These are phyloP conservation scores for Bacidia gigantensis DNA, from an alignment of 495 filamentous ascomycete species.

Conservation along the genomic window DNA sequence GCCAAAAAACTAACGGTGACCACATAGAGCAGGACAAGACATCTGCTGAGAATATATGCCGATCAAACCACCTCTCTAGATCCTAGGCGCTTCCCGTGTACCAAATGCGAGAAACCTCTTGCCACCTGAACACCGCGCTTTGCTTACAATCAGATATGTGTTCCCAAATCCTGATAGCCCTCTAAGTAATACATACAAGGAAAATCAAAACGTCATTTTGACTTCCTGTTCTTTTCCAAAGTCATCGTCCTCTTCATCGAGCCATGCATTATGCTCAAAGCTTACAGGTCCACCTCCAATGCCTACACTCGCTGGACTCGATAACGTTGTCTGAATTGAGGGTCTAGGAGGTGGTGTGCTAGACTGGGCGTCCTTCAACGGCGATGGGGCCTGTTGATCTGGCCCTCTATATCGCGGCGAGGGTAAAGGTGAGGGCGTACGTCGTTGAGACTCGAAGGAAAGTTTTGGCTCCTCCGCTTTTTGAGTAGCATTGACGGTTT, in stretches of 20 bases:
- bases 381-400: too few relatives aligned
- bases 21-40: too few relatives aligned
- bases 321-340: constrained; percentile 29
- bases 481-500: constrained; percentile 4
- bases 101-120: too few relatives aligned
- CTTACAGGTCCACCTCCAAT: too few relatives aligned
- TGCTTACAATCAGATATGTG: background rate
- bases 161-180: background rate
- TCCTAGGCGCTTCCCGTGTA: too few relatives aligned
- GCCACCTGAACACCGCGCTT: constrained; percentile 14
- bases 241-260: constrained; percentile 50
- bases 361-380: background rate
- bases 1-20: too few relatives aligned
- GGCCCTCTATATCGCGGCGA: too few relatives aligned
- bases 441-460: constrained; percentile 10
- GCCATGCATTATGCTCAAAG: constrained; percentile 72
- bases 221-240: constrained; percentile 37
- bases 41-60: too few relatives aligned
- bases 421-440: background rate
- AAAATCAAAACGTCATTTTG: constrained; percentile 41
- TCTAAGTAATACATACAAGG: constrained; percentile 17
- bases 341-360: constrained; percentile 20
- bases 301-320: constrained; percentile 23
- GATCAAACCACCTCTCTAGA: too few relatives aligned
- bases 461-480: constrained; percentile 4